Evolutionary conservation across 176 grass and related monocot species (phyloP).

Genomic region (Puya raimondii): DNA sequence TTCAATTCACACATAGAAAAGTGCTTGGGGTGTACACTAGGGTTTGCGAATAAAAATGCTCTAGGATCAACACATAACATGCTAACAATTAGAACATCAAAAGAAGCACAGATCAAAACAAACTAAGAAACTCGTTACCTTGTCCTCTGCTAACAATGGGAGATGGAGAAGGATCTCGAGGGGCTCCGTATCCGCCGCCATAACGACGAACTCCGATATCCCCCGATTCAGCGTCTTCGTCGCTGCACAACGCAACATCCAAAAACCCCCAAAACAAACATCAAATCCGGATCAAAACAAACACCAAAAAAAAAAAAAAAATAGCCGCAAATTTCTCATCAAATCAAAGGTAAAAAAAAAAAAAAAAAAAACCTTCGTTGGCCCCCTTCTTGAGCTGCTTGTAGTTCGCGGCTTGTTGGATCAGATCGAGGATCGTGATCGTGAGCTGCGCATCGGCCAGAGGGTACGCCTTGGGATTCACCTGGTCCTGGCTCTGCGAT

Average conservation of each 20-base stretch:
- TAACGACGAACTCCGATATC: slow-evolving; percentile 80
- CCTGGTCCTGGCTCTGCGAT: slow-evolving; percentile 56
- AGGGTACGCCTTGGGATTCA: slow-evolving; percentile 86
- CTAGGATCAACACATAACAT: no score
- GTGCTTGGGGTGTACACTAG: no score
- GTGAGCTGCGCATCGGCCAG: slow-evolving; percentile 73
- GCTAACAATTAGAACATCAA: no score
- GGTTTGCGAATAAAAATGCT: no score
- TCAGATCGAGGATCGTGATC: slow-evolving; percentile 52
- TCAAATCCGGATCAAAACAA: background rate
- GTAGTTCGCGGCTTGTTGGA: slow-evolving; percentile 79
- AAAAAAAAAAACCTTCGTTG: slow-evolving; percentile 59
- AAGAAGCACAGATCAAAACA: background rate
- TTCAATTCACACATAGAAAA: no score
- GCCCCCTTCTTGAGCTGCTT: slow-evolving; percentile 92
- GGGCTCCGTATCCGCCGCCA: slow-evolving; percentile 79
- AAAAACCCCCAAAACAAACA: background rate
- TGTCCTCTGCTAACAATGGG: slow-evolving; percentile 71
- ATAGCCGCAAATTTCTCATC: no score
- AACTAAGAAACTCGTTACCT: slow-evolving; percentile 37
- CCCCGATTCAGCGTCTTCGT: slow-evolving; percentile 85
- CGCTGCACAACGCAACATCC: slow-evolving; percentile 19
- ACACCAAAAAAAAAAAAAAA: background rate
- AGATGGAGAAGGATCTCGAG: slow-evolving; percentile 85
- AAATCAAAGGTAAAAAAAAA: background rate